Evolutionary conservation across 1,284 basidiomycete genomes (phyloP), one percentile per base, ranked within the genome.

Genomic region (Ustilago curta): DNA sequence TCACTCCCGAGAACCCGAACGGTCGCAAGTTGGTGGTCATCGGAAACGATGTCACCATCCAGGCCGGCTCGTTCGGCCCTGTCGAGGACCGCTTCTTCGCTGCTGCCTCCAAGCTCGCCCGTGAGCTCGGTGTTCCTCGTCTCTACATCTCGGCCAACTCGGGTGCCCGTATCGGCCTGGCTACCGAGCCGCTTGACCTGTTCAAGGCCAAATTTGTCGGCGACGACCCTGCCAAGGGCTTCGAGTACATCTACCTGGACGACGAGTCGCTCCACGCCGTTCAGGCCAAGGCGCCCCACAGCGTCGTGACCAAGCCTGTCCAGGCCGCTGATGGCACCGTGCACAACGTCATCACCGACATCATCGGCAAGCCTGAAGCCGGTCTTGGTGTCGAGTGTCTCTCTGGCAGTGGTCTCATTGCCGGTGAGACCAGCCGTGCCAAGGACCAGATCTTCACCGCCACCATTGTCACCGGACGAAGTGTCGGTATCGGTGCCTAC

Each of bases 361-460:
- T 99, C 85, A 96, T 99, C 77, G 97, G 97, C 86, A 88, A 94
- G 50, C 73, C 79, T 23, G 94, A 97, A 85, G 93, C 97, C 75
- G 97, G 97, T 61, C 90, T 99, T n/a, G 97, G 97, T 86, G 97
- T 99, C 53, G 97, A 99, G 87, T 97, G 91, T 75, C 88, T 99
- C 83, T 93, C 89, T 82, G 97, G 97, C 47, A 97, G 95, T 43
- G 97, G 97, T 87, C 90, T 99, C 80, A 99, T 99, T 83, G 97
- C 97, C 43, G 97, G 97, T 71, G 97, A 97, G 87, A 99, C 97
- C 0, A 97, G 95, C 50, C 91, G 97, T 45, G 97, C 97, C 0
- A 97, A 97, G 86, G 95, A 99, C 81, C 94, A 98, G 85, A 97
- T 99, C 85, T 99, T 99, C 88, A 99, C 97, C 55, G 95, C 98